Percentiles rank a stretch among this genome's conserved stretches.
These are phyloP conservation scores for Metarhizium brunneum DNA, from an alignment of 2,329 filamentous ascomycete genomes.

Conservation along the genomic window DNA sequence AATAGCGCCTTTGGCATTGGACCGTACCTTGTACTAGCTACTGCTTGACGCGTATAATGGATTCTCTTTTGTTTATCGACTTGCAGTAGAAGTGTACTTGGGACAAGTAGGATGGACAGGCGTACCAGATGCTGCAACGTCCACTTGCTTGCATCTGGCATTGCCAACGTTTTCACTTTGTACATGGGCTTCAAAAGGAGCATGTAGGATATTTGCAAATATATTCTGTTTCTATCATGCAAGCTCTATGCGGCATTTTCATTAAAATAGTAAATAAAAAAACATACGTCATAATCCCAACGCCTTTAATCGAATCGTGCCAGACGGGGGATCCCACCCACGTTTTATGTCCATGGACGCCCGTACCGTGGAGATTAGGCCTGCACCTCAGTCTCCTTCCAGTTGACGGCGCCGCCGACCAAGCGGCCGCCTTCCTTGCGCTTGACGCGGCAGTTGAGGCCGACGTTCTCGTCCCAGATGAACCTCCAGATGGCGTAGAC, in stretches of 20 bases:
- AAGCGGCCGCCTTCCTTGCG: constrained; percentile 64
- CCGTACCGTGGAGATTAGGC: constrained; percentile 31
- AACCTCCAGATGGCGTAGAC: constrained; percentile 91
- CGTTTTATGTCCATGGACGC: no score
- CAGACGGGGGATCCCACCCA: no score
- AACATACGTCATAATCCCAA: neutral
- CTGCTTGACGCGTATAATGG: constrained; percentile 1
- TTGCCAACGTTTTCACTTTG: no score
- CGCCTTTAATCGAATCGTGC: neutral
- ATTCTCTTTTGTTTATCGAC: neutral
- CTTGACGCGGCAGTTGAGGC: constrained; percentile 89
- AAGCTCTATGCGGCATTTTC: no score
- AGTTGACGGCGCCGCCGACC: constrained; percentile 43
- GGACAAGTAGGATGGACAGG: no score
- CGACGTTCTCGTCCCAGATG: constrained; percentile 80
- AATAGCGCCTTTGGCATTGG: neutral
- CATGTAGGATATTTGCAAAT: no score
- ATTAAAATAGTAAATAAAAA: no score
- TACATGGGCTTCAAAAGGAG: no score
- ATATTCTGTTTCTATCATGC: no score
- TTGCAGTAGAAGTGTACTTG: neutral
- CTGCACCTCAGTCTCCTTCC: constrained; percentile 63
- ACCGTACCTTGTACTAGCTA: constrained; percentile 4
- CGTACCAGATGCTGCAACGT: no score
- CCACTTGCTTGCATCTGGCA: no score